Percentiles rank a stretch among this genome's conserved stretches.
Conservation (phyloP, 208 protist species). For the Trypanosoma brucei region DNA sequence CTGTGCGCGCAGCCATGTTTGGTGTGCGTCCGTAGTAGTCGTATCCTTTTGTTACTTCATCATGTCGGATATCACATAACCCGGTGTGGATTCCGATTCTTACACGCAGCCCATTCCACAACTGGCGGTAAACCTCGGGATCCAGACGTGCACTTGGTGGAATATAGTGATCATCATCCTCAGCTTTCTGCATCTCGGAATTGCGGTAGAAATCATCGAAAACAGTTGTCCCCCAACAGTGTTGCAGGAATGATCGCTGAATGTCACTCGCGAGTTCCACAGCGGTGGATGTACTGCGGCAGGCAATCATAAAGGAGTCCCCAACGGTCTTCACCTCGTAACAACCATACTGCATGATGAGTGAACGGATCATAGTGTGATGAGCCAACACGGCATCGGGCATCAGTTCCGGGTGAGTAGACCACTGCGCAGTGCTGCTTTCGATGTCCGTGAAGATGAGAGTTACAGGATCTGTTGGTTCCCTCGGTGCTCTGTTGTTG, state of each 20-base stretch:
- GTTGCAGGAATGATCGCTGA: slow-evolving; percentile 14
- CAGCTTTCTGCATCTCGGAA: slow-evolving; percentile 28
- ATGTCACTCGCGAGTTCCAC: slow-evolving; percentile 1
- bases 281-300: background rate
- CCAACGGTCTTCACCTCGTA: slow-evolving; percentile 85
- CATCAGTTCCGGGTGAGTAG: slow-evolving; percentile 51
- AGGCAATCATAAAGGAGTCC: slow-evolving; percentile 44
- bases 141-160: slow-evolving; percentile 28
- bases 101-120: slow-evolving; percentile 47
- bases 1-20: slow-evolving; percentile 5
- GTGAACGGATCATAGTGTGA: slow-evolving; percentile 50
- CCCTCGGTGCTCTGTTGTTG: slow-evolving; percentile 47
- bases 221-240: slow-evolving; percentile 36
- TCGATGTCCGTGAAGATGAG: slow-evolving; percentile 69
- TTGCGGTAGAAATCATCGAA: slow-evolving; percentile 38
- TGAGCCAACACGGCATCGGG: slow-evolving; percentile 46
- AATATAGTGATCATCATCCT: slow-evolving; percentile 8
- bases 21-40: slow-evolving; percentile 4
- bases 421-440: slow-evolving; percentile 75
- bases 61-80: slow-evolving; percentile 40
- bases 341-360: slow-evolving; percentile 48
- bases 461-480: slow-evolving; percentile 15
- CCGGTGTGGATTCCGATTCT: slow-evolving; percentile 54
- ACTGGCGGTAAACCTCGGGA: slow-evolving; percentile 23
- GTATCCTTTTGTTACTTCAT: slow-evolving; percentile 35